These are phyloP conservation scores for Fusarium udum DNA, from an alignment of 2,329 filamentous ascomycete species.

Conservation along the genomic window DNA sequence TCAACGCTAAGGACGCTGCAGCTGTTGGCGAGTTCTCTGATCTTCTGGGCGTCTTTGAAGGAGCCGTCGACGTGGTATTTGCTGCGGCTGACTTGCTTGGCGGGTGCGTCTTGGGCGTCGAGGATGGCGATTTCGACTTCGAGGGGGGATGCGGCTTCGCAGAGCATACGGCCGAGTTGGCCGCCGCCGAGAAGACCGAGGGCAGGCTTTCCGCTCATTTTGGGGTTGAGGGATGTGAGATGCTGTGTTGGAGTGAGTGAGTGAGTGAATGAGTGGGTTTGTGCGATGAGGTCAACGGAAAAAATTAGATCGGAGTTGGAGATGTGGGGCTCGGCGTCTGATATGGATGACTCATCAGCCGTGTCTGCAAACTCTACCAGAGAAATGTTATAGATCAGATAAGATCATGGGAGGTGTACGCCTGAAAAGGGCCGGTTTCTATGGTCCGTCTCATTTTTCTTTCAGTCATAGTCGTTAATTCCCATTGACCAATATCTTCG, in stretches of 20 bases:
- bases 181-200: constrained; percentile 68
- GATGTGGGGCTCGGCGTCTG: not conserved
- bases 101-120: constrained; percentile 79
- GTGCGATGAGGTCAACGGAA: constrained; percentile 24
- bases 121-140: constrained; percentile 83
- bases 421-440: rapidly evolving
- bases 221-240: not conserved
- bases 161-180: constrained; percentile 92
- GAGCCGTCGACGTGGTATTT: constrained; percentile 81
- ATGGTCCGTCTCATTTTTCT: rapidly evolving
- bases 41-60: constrained; percentile 83
- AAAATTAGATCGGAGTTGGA: constrained; percentile 20
- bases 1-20: constrained; percentile 91
- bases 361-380: not conserved
- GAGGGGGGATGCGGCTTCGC: constrained; percentile 79
- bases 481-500: rapidly evolving
- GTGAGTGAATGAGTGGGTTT: not conserved
- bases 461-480: rapidly evolving
- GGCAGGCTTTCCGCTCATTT: constrained; percentile 12
- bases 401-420: rapidly evolving
- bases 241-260: not conserved
- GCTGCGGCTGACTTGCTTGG: constrained; percentile 85
- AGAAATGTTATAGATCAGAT: rapidly evolving
- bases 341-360: constrained; percentile 1
- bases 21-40: constrained; percentile 78